phyloP scores from a whole-genome alignment of 2,329 filamentous ascomycete genomes.

The Nigrospora oryzae region DNA sequence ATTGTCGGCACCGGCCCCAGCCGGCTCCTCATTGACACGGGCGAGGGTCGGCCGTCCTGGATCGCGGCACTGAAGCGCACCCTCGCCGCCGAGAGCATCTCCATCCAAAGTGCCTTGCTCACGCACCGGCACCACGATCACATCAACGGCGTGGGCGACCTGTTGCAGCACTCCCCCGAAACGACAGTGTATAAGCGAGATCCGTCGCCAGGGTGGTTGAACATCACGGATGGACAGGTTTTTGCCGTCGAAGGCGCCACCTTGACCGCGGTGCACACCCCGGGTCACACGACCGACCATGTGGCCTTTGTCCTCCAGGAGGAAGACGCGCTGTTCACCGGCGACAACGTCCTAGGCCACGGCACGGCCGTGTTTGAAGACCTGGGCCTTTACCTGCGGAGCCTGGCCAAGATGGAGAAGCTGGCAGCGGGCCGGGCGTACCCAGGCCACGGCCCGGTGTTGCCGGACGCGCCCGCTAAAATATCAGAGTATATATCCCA shows the following conservation, averaged over 20 bases:
- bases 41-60: slow-evolving; percentile 74
- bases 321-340: slow-evolving; percentile 79
- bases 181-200: slow-evolving; percentile 59
- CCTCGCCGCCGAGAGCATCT: slow-evolving; percentile 59
- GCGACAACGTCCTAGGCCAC: slow-evolving; percentile 81
- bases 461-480: slow-evolving; percentile 63
- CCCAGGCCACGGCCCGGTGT: slow-evolving; percentile 77
- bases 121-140: slow-evolving; percentile 95
- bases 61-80: slow-evolving; percentile 53
- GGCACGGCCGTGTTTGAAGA: slow-evolving; percentile 83
- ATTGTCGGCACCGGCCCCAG: slow-evolving; percentile 67
- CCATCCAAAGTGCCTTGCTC: slow-evolving; percentile 62
- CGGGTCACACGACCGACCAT: slow-evolving; percentile 74
- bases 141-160: slow-evolving; percentile 63
- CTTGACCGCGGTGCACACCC: slow-evolving; percentile 30
- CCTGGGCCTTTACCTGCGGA: slow-evolving; percentile 58
- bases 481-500: slow-evolving; percentile 80
- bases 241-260: slow-evolving; percentile 39
- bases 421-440: slow-evolving; percentile 65
- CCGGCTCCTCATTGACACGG: slow-evolving; percentile 84
- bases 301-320: slow-evolving; percentile 70
- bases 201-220: slow-evolving; percentile 40
- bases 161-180: slow-evolving; percentile 55
- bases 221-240: slow-evolving; percentile 46
- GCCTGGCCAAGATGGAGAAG: slow-evolving; percentile 59